Evolutionary conservation across 2,329 filamentous ascomycete genomes (phyloP), one percentile per base, ranked within the genome.

Genomic region (Colletotrichum plurivorum): DNA sequence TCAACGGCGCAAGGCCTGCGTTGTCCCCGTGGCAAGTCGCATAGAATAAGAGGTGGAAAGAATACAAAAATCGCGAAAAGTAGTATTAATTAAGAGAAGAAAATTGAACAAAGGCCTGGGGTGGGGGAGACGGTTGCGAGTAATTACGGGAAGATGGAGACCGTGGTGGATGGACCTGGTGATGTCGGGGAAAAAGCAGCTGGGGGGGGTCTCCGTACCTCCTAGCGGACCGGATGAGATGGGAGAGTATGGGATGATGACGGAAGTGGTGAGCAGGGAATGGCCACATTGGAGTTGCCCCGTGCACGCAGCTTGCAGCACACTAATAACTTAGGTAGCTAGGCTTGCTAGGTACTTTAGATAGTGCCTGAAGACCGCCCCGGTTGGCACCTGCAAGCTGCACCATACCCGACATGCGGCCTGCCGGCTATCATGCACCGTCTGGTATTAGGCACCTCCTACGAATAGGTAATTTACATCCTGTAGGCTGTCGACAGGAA

Each of bases 1-100:
- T 71, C 63, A 71, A 65, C 52, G 69, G 66, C 65, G 65, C 69
- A 73, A 69, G 61, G 75, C 73, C 74, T 71, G 54, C 59, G 69
- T n/a, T 52, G 56, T 53, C 69, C 70, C 73, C 73, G 75, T 76
- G 9, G 73, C 65, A 57, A 63, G 64, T 63, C 53, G 67, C 67
- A 70, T 67, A 43, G 43, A 39, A 52, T 53, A 41, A 56, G 25
- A 18, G n/a, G 8, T 49, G 12, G 16, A 22, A 52, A 15, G 18
- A 45, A 36, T 49, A 46, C 25, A 51, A 15, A 55, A 48, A 27
- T 39, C 25, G 16, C 16, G 16, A 56, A 46, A 49, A 13, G 7
- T 52, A 56, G 41, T 20, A 36, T 36, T 36, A 13, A 27, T n/a
- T 51, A 51, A 56, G 56, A 22, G 48, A 59, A 65, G 41, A 52